phyloP scores from a whole-genome alignment of 2,329 filamentous ascomycete genomes.

The Domatiomyces catenatus region DNA sequence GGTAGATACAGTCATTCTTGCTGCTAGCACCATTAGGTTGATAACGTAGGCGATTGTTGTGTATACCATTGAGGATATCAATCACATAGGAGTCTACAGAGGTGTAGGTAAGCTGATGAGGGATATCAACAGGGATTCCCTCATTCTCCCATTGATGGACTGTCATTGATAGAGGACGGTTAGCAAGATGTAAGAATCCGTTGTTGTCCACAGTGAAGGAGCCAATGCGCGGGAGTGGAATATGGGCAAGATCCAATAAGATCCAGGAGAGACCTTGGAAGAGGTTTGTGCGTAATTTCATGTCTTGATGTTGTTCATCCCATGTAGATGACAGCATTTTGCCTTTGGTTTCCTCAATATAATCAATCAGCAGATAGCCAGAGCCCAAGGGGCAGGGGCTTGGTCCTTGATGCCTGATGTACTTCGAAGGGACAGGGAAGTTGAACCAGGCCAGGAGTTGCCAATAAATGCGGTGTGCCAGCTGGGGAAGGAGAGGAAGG shows the following conservation, averaged over 20 bases:
- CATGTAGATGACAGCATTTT: too few relatives aligned
- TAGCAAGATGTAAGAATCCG: slow-evolving; percentile 16
- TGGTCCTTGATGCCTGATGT: too few relatives aligned
- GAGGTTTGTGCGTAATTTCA: too few relatives aligned
- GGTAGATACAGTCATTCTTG: slow-evolving; percentile 6
- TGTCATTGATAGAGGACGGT: slow-evolving; percentile 17
- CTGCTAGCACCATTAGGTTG: slow-evolving; percentile 18
- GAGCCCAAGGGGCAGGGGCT: too few relatives aligned
- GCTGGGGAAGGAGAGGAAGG: slow-evolving; percentile 3
- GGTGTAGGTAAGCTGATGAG: slow-evolving; percentile 16
- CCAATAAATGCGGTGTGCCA: background rate
- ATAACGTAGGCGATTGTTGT: slow-evolving; percentile 18
- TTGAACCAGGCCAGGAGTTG: too few relatives aligned
- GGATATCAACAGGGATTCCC: slow-evolving; percentile 17
- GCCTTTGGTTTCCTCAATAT: too few relatives aligned
- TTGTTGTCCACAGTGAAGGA: slow-evolving; percentile 18
- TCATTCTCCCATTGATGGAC: slow-evolving; percentile 19
- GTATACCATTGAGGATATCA: slow-evolving; percentile 16
- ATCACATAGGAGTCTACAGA: slow-evolving; percentile 18
- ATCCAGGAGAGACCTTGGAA: too few relatives aligned
- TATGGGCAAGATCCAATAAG: too few relatives aligned
- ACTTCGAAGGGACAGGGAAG: too few relatives aligned
- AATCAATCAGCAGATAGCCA: too few relatives aligned
- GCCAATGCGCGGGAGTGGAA: too few relatives aligned
- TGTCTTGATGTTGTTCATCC: too few relatives aligned